Evolutionary conservation across 2,329 filamentous ascomycete genomes (phyloP).

Genomic region (Monosporascus sp.): DNA sequence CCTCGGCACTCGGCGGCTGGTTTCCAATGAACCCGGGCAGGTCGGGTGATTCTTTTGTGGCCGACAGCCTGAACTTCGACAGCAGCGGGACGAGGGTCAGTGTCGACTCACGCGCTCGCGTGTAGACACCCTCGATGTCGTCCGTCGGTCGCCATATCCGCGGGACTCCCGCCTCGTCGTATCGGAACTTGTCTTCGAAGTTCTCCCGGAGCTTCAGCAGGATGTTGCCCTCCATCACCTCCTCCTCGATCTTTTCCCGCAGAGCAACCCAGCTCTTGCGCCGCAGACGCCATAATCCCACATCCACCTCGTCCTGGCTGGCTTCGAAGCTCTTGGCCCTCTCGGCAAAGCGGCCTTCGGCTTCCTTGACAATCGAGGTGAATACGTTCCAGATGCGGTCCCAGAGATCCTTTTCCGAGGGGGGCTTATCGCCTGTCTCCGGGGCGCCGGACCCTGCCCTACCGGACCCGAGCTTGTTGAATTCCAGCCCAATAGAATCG

Average conservation of each 20-base stretch:
- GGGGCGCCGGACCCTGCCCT: conserved; percentile 77
- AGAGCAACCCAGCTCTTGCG: conserved; percentile 93
- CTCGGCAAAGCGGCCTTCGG: conserved; percentile 79
- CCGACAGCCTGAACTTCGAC: conserved; percentile 72
- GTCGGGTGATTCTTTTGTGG: conserved; percentile 73
- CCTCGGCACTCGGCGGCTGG: conserved; percentile 66
- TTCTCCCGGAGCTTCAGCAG: conserved; percentile 93
- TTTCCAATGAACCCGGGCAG: conserved; percentile 77
- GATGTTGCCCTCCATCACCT: conserved; percentile 96
- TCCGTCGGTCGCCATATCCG: conserved; percentile 95
- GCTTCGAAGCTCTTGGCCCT: conserved; percentile 92
- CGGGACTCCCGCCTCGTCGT: conserved; percentile 90
- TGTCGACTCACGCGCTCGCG: conserved; percentile 85
- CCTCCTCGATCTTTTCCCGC: conserved; percentile 86
- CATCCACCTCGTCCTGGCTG: conserved; percentile 81
- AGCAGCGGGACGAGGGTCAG: conserved; percentile 85
- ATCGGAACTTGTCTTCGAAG: conserved; percentile 98
- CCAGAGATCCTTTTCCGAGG: conserved; percentile 82
- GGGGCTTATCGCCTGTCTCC: conserved; percentile 67
- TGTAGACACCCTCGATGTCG: conserved; percentile 95
- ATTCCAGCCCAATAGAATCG: conserved; percentile 86
- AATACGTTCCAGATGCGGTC: conserved; percentile 92
- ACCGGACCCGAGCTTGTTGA: conserved; percentile 91
- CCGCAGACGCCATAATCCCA: conserved; percentile 86
- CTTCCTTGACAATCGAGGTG: conserved; percentile 73